Evolutionary conservation across 148 eudicot genomes (phyloP).

Genomic region (Silene uniflora): DNA sequence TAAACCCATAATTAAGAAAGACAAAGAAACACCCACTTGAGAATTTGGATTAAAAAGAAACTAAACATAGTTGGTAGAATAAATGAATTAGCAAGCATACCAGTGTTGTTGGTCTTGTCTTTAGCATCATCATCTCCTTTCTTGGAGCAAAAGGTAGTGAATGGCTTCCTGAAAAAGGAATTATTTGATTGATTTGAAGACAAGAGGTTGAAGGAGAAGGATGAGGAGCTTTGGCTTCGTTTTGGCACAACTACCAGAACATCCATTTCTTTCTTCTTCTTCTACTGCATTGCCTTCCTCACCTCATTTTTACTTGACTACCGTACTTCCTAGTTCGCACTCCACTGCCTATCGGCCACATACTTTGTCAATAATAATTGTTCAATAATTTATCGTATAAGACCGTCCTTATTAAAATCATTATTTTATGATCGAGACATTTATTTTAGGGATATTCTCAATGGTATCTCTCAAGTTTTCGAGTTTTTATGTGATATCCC

Average conservation of each 20-base stretch:
- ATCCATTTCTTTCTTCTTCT: conserved; percentile 15
- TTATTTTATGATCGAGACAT: too few relatives aligned
- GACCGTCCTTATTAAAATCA: too few relatives aligned
- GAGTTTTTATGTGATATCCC: too few relatives aligned
- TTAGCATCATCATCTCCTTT: conserved; percentile 23
- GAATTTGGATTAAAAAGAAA: not conserved
- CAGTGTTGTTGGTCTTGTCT: conserved; percentile 18
- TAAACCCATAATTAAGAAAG: not conserved
- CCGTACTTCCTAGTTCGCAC: too few relatives aligned
- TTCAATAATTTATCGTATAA: too few relatives aligned
- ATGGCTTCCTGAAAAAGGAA: conserved; percentile 15
- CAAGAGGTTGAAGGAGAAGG: conserved; percentile 1
- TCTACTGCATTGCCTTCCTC: not conserved
- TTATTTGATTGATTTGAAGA: not conserved
- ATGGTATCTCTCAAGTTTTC: too few relatives aligned
- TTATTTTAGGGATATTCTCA: too few relatives aligned
- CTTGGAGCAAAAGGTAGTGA: conserved; percentile 35
- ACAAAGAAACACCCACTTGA: not conserved
- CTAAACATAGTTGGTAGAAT: too few relatives aligned
- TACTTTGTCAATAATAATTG: not conserved
- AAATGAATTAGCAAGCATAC: not conserved
- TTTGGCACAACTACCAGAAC: conserved; percentile 14
- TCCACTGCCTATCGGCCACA: not conserved
- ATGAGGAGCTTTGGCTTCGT: conserved; percentile 5
- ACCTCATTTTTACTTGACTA: not conserved